Evolutionary conservation across 768 basidiomycete genomes (phyloP).

Genomic region (Rhizopogon rudus): DNA sequence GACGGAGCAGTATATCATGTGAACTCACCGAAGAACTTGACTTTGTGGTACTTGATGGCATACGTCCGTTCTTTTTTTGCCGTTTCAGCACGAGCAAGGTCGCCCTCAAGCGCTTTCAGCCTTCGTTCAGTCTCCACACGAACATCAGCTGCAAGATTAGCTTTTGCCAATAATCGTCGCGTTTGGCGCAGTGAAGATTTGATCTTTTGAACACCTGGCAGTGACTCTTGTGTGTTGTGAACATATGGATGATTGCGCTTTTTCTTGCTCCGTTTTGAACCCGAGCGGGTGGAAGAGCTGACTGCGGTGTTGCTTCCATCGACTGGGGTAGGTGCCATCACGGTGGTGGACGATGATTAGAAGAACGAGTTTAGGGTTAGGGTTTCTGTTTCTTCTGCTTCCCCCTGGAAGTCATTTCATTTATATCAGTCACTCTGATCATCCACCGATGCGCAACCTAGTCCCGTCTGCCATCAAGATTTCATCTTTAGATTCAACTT

Average conservation of each 20-base stretch:
- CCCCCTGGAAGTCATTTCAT: too few species aligned
- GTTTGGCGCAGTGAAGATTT: slow-evolving; percentile 85
- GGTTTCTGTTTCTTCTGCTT: not conserved
- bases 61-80: slow-evolving; percentile 67
- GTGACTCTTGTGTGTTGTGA: slow-evolving; percentile 11
- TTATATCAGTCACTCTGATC: not conserved
- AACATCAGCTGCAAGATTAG: slow-evolving; percentile 80
- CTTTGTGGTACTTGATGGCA: slow-evolving; percentile 78
- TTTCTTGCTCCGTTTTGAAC: slow-evolving; percentile 5
- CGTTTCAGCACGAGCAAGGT: slow-evolving; percentile 59
- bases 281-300: not conserved
- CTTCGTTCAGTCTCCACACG: slow-evolving; percentile 79
- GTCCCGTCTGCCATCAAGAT: slow-evolving; percentile 32
- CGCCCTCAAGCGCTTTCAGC: slow-evolving; percentile 67
- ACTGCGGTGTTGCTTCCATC: not conserved
- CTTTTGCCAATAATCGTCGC: slow-evolving; percentile 77
- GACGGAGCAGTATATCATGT: not conserved
- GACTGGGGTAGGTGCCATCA: not conserved
- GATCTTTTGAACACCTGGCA: slow-evolving; percentile 78
- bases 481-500: slow-evolving; percentile 12
- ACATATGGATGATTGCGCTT: slow-evolving; percentile 10
- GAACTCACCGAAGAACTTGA: slow-evolving; percentile 87
- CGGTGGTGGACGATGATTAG: not conserved
- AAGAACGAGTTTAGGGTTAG: slow-evolving; percentile 13
- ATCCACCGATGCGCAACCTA: slow-evolving; percentile 50